Evolutionary conservation across 176 grass and related monocot species (phyloP).

Genomic region (Zizania latifolia): DNA sequence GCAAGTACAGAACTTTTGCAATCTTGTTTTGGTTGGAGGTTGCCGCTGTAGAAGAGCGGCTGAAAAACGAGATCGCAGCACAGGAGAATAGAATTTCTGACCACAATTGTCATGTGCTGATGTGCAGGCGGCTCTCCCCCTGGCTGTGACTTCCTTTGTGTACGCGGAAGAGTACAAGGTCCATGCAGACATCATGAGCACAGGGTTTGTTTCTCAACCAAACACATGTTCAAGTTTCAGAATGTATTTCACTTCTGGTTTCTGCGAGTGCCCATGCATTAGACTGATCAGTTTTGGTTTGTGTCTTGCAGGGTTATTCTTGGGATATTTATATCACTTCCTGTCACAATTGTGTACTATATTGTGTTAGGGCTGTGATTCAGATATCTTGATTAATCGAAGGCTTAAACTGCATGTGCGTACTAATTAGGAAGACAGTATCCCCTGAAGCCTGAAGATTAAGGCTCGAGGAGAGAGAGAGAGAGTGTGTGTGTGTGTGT

Average conservation of each 20-base stretch:
- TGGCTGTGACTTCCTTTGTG: slow-evolving; percentile 80
- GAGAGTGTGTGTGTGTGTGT: too few relatives aligned
- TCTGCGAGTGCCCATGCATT: not conserved
- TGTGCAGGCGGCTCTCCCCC: slow-evolving; percentile 64
- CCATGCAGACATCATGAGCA: slow-evolving; percentile 94
- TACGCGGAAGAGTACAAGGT: slow-evolving; percentile 87
- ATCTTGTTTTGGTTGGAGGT: not conserved
- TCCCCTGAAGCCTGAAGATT: not conserved
- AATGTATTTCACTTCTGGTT: not conserved
- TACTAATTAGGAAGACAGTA: not conserved
- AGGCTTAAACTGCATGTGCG: not conserved
- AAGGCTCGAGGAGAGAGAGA: not conserved
- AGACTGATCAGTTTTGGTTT: not conserved
- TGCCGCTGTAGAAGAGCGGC: not conserved
- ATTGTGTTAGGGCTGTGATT: slow-evolving; percentile 44
- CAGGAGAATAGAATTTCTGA: not conserved
- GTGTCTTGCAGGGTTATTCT: slow-evolving; percentile 58
- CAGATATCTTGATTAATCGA: not conserved
- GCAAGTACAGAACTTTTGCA: not conserved
- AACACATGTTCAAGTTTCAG: not conserved
- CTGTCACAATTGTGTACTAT: slow-evolving; percentile 74
- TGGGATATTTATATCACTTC: slow-evolving; percentile 71
- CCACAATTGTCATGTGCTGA: slow-evolving; percentile 6
- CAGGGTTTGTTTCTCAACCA: slow-evolving; percentile 40
- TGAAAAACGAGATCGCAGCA: not conserved